Conservation (phyloP, 768 basidiomycete species). For the Suillus spraguei region DNA sequence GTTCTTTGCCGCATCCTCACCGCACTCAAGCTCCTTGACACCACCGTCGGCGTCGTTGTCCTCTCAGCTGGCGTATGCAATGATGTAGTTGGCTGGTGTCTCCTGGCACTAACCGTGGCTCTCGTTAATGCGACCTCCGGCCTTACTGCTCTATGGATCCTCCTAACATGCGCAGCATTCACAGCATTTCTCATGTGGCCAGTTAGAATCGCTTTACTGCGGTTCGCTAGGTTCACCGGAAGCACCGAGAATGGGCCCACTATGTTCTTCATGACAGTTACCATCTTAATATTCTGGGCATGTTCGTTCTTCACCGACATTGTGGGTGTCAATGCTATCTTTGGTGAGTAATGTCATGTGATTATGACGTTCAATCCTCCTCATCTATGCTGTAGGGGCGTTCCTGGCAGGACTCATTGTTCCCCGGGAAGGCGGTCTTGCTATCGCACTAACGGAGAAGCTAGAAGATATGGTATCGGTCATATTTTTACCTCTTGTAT, state of each 20-base stretch:
- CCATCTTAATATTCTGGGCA: constrained; percentile 78
- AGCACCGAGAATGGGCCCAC: constrained; percentile 83
- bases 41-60: constrained; percentile 90
- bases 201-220: constrained; percentile 58
- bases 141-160: constrained; percentile 82
- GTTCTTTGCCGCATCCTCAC: constrained; percentile 89
- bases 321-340: constrained; percentile 93
- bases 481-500: constrained; percentile 84
- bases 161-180: constrained; percentile 82
- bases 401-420: constrained; percentile 84
- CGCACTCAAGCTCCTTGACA: constrained; percentile 88
- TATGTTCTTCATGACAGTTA: constrained; percentile 85
- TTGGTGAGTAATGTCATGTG: constrained; percentile 50
- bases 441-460: constrained; percentile 86
- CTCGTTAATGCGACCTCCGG: constrained; percentile 88
- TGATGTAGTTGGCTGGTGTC: constrained; percentile 86
- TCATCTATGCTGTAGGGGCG: constrained; percentile 49
- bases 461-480: constrained; percentile 93
- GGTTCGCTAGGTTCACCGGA: constrained; percentile 78
- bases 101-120: constrained; percentile 89
- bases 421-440: constrained; percentile 85
- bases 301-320: constrained; percentile 94
- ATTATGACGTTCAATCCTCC: neutral
- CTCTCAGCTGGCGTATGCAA: constrained; percentile 92
- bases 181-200: constrained; percentile 75